phyloP scores from a whole-genome alignment of 2,329 filamentous ascomycete species.

The Penicillium digitatum region DNA sequence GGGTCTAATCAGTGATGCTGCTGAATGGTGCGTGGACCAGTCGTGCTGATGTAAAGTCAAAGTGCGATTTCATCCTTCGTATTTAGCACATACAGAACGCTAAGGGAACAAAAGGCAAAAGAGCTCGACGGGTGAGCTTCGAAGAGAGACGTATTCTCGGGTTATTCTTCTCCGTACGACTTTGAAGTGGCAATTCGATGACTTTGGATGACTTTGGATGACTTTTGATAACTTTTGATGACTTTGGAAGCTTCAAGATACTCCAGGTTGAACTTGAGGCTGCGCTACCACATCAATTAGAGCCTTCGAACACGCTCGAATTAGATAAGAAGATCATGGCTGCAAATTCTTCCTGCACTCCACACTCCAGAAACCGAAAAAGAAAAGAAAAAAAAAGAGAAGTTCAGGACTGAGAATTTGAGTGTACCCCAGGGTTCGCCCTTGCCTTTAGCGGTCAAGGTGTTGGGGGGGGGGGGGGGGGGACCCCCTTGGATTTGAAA shows the following conservation, averaged over 20 bases:
- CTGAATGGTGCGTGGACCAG: neutral
- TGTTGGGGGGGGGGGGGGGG: neutral
- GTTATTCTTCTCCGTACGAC: neutral
- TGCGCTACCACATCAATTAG: neutral
- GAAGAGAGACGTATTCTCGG: too few relatives aligned
- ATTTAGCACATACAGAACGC: neutral
- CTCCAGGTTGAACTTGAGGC: neutral
- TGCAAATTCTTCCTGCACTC: neutral
- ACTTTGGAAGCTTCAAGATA: neutral
- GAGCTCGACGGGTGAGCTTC: neutral
- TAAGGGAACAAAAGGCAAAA: neutral
- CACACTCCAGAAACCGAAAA: neutral
- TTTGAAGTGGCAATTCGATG: neutral
- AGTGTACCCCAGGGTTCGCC: constrained; percentile 4
- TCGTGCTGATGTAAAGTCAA: neutral
- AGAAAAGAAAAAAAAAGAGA: neutral
- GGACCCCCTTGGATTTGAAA: neutral
- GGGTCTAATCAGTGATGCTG: neutral
- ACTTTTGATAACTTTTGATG: too few relatives aligned
- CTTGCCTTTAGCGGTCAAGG: constrained; percentile 6
- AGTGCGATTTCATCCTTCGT: constrained; percentile 2
- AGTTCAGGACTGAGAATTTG: neutral
- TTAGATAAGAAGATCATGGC: neutral
- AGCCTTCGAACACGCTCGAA: neutral
- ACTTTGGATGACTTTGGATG: too few relatives aligned